phyloP scores from a whole-genome alignment of 2,329 filamentous ascomycete genomes.

The Xylariaceae sp. region DNA sequence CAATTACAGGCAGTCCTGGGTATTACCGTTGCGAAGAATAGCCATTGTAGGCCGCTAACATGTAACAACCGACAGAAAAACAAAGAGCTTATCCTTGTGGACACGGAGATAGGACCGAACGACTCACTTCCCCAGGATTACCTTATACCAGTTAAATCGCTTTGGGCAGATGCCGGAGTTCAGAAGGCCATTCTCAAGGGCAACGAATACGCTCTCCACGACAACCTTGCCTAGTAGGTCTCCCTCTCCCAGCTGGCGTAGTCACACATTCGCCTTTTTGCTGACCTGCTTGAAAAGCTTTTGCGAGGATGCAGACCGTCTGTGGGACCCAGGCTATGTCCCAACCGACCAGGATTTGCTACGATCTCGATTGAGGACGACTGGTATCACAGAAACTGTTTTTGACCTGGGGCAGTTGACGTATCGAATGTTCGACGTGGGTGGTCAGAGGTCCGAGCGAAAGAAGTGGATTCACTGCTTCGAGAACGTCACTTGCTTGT shows the following conservation, averaged over 20 bases:
- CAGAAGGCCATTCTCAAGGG: conserved; percentile 89
- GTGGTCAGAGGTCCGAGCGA: conserved; percentile 87
- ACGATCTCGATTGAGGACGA: conserved; percentile 86
- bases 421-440: conserved; percentile 96
- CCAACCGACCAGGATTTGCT: conserved; percentile 95
- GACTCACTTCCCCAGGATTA: conserved; percentile 81
- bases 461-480: conserved; percentile 99
- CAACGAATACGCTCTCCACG: conserved; percentile 95
- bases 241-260: conserved; percentile 52
- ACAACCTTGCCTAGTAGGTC: conserved; percentile 90
- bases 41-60: conserved; percentile 25
- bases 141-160: conserved; percentile 77
- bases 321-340: conserved; percentile 79
- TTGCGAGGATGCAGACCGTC: conserved; percentile 76
- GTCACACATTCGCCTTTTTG: conserved; percentile 4
- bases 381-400: conserved; percentile 92
- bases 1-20: not conserved
- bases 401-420: conserved; percentile 92
- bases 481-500: conserved; percentile 87
- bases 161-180: conserved; percentile 86
- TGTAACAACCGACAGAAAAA: conserved; percentile 62
- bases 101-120: conserved; percentile 81
- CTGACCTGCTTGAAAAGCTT: conserved; percentile 64
- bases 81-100: conserved; percentile 76
- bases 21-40: not conserved